Evolutionary conservation across 2,329 filamentous ascomycete genomes (phyloP), one percentile per base, ranked within the genome.

Genomic region (Whalleya microplaca): DNA sequence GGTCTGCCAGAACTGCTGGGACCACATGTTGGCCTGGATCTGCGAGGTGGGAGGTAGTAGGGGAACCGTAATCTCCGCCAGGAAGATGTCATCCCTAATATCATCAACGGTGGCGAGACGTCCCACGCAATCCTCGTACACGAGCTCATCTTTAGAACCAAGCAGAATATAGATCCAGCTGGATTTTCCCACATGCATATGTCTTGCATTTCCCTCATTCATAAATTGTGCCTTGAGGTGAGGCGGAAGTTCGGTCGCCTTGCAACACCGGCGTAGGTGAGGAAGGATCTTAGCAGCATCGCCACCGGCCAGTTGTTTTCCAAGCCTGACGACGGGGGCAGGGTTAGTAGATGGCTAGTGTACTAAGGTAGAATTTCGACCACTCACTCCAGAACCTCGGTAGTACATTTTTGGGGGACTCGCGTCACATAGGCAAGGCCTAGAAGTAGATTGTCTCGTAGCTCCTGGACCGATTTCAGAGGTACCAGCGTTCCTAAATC

Each of bases 1-100:
- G 1, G 88, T 89, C 12, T 91, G 91, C 91, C 91, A 96, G 72
- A 91, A 94, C 64, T 87, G 81, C 32, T 83, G 78, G 21, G 86
- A 88, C 90, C 90, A 95, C 70, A 84, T 78, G 21, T 83, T 84
- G 8, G 91, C 90, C 72, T 94, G 90, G 41, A 88, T 80, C 64
- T 88, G 84, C 2, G 89, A 93, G 4, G 88, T 92, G 1, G 91
- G 91, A 21, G 90, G 82, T 44, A 91, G 77, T 21, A 88, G 77
- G 6, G 91, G 91, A 12, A 95, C 87, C 0, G 85, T 83, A 52
- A 91, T 84, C 52, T 80, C 81, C 51, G 82, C 79, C 48, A 92
- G 75, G 66, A 84, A 84, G 45, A 84, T 71, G 45, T 80, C 76
- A 47, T 78, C 75, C 53, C 81, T 78, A 64, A 83, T 72, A 21